phyloP scores from a whole-genome alignment of 2,329 filamentous ascomycete genomes.

The Magnaporthiopsis incrustans region DNA sequence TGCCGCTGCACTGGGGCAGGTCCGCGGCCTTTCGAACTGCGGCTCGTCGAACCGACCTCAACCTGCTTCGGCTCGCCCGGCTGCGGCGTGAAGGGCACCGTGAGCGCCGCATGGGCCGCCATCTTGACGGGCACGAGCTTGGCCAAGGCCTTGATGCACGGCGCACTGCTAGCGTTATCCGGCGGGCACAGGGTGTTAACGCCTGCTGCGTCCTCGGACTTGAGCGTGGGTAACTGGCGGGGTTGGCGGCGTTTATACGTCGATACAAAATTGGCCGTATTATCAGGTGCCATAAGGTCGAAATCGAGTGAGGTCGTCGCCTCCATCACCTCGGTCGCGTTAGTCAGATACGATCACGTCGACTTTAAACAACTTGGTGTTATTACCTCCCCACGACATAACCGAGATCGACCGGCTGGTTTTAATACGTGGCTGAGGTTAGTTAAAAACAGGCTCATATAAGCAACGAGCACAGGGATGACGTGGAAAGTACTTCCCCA shows the following conservation, averaged over 20 bases:
- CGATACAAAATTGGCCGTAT: slow-evolving; percentile 30
- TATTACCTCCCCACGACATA: too few relatives aligned
- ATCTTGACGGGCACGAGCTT: slow-evolving; percentile 8
- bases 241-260: slow-evolving; percentile 21
- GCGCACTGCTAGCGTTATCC: slow-evolving; percentile 6
- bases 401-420: slow-evolving; percentile 27
- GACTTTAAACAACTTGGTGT: too few relatives aligned
- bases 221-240: slow-evolving; percentile 26
- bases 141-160: slow-evolving; percentile 5
- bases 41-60: slow-evolving; percentile 16
- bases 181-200: slow-evolving; percentile 22
- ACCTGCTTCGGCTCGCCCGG: slow-evolving; percentile 17
- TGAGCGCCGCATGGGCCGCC: slow-evolving; percentile 4
- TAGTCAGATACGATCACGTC: slow-evolving; percentile 31
- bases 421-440: slow-evolving; percentile 21
- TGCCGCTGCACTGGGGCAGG: slow-evolving; percentile 27
- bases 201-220: slow-evolving; percentile 24
- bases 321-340: slow-evolving; percentile 32
- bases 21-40: slow-evolving; percentile 10
- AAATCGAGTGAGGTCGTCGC: slow-evolving; percentile 27
- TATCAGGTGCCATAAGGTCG: slow-evolving; percentile 33
- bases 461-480: too few relatives aligned
- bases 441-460: too few relatives aligned
- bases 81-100: slow-evolving; percentile 15
- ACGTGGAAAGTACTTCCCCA: too few relatives aligned